These are phyloP conservation scores for Trichoderma simmonsii DNA, from an alignment of 2,329 filamentous ascomycete genomes.

Conservation along the genomic window DNA sequence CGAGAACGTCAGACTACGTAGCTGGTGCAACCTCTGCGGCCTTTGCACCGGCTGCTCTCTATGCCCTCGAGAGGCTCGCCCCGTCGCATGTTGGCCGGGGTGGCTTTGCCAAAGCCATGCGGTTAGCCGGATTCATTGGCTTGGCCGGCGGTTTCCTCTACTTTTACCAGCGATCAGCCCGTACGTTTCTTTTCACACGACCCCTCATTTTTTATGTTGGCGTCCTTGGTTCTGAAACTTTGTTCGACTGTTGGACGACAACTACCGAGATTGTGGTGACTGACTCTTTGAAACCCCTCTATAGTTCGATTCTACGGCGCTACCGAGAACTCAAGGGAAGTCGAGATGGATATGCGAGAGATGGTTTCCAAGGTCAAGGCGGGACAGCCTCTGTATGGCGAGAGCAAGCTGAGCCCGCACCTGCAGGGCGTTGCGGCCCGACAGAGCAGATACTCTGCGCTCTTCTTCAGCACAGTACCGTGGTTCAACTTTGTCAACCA, in stretches of 20 bases:
- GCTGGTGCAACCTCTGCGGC: slow-evolving; percentile 65
- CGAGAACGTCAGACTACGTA: slow-evolving; percentile 78
- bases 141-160: slow-evolving; percentile 75
- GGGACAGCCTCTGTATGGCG: slow-evolving; percentile 85
- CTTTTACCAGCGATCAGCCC: slow-evolving; percentile 77
- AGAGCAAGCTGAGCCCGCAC: slow-evolving; percentile 72
- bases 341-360: slow-evolving; percentile 95
- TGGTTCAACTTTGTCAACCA: slow-evolving; percentile 99
- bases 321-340: slow-evolving; percentile 85
- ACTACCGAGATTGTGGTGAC: neutral
- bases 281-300: neutral
- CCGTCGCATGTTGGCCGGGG: slow-evolving; percentile 82
- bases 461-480: slow-evolving; percentile 80
- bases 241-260: neutral
- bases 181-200: slow-evolving; percentile 51
- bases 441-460: slow-evolving; percentile 86
- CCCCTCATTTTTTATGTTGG: neutral
- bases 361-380: slow-evolving; percentile 97
- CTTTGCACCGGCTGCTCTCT: slow-evolving; percentile 70
- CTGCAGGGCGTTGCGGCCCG: slow-evolving; percentile 90
- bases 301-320: slow-evolving; percentile 94
- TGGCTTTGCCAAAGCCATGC: slow-evolving; percentile 79
- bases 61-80: slow-evolving; percentile 76
- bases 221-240: neutral
- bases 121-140: slow-evolving; percentile 71